Conservation (phyloP, 2,329 filamentous ascomycete species). For the Orbilia oligospora region DNA sequence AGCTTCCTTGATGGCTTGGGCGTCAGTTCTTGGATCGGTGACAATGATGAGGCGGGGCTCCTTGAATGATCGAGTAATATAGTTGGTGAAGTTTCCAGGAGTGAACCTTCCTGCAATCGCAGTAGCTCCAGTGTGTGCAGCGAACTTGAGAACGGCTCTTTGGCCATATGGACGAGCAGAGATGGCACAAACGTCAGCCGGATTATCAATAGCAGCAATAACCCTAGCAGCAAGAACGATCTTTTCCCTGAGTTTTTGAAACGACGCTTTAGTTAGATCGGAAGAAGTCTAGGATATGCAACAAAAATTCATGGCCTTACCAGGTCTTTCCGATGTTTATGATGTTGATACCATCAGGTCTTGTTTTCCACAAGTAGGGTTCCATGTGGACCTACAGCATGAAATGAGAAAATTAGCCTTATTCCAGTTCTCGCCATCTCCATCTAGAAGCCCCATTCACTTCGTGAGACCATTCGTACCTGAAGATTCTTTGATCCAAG, state of each 20-base stretch:
- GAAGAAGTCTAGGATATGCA: not conserved
- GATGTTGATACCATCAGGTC: conserved; percentile 97
- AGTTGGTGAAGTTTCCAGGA: conserved; percentile 99
- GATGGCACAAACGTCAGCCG: conserved; percentile 98
- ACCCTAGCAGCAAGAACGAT: conserved; percentile 98
- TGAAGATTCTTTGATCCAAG: conserved; percentile 99
- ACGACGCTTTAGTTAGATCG: not conserved
- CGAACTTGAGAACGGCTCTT: conserved; percentile 99
- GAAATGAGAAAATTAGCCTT: not conserved
- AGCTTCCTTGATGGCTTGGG: conserved; percentile 99
- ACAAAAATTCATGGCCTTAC: conserved; percentile 72
- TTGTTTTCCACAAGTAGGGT: conserved; percentile 99
- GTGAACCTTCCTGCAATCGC: conserved; percentile 99
- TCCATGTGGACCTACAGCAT: conserved; percentile 84
- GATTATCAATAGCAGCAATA: conserved; percentile 99
- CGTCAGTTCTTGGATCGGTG: conserved; percentile 99
- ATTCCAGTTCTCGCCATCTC: not conserved
- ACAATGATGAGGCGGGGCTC: conserved; percentile 99
- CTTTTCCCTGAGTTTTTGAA: conserved; percentile 82
- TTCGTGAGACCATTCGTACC: conserved; percentile 65
- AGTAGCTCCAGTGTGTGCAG: conserved; percentile 95
- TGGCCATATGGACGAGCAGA: conserved; percentile 99
- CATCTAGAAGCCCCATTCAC: not conserved
- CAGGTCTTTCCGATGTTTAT: conserved; percentile 99
- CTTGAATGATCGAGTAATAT: conserved; percentile 99